phyloP scores from a whole-genome alignment of 768 basidiomycete species.

The Phaeotremella skinneri region DNA sequence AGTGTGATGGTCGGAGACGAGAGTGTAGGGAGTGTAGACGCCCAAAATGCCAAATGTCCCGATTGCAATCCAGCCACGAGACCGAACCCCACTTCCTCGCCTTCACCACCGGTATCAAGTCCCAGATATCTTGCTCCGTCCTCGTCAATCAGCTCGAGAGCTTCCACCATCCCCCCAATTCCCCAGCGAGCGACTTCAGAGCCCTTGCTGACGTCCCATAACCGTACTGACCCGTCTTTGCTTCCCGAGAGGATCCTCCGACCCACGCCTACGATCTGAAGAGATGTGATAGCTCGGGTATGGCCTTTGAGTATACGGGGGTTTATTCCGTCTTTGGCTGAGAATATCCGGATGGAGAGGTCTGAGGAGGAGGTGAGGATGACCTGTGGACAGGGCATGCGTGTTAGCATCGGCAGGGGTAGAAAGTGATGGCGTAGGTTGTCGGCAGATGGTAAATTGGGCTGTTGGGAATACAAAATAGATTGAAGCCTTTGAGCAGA shows the following conservation, averaged over 20 bases:
- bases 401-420: too few species aligned
- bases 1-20: slow-evolving; percentile 38
- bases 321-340: slow-evolving; percentile 58
- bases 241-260: slow-evolving; percentile 66
- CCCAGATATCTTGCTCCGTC: slow-evolving; percentile 15
- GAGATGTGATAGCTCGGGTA: slow-evolving; percentile 63
- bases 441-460: too few species aligned
- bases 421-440: too few species aligned
- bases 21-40: slow-evolving; percentile 55
- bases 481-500: too few species aligned
- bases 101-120: slow-evolving; percentile 7
- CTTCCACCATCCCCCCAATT: slow-evolving; percentile 51
- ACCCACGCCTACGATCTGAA: slow-evolving; percentile 65
- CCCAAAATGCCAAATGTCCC: slow-evolving; percentile 53
- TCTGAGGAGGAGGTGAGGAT: slow-evolving; percentile 69
- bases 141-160: slow-evolving; percentile 32
- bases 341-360: slow-evolving; percentile 65
- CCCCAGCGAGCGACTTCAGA: slow-evolving; percentile 57
- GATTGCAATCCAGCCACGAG: slow-evolving; percentile 25
- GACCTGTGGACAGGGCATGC: slow-evolving; percentile 58
- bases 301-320: slow-evolving; percentile 68
- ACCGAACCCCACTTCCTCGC: slow-evolving; percentile 15
- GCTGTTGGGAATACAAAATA: too few species aligned
- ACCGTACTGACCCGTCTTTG: slow-evolving; percentile 65
- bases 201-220: slow-evolving; percentile 70